Evolutionary conservation across 805 yeast species (phyloP).

Genomic region (Candida sonorensis): DNA sequence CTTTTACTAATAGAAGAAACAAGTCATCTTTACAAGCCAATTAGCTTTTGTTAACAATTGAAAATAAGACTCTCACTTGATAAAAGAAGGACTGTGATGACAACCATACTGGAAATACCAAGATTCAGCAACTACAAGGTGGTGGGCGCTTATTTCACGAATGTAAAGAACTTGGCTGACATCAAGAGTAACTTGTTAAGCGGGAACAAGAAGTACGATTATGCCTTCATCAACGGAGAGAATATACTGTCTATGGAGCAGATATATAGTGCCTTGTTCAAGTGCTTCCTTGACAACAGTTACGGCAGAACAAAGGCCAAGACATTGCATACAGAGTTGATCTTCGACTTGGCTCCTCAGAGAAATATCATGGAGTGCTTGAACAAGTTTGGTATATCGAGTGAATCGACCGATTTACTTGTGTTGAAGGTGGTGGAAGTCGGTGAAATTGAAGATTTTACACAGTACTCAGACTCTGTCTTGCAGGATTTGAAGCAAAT

Average conservation of each 20-base stretch:
- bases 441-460: constrained; percentile 10
- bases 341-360: constrained; percentile 62
- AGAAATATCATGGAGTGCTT: constrained; percentile 69
- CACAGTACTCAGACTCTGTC: constrained; percentile 2
- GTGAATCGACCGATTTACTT: constrained; percentile 36
- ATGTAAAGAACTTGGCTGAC: constrained; percentile 36
- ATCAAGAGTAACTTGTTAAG: constrained; percentile 39
- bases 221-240: constrained; percentile 57
- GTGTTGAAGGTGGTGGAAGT: constrained; percentile 41
- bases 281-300: constrained; percentile 47
- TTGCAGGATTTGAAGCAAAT: constrained; percentile 13
- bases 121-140: constrained; percentile 15
- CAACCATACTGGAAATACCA: constrained; percentile 8
- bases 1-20: too few species aligned
- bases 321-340: constrained; percentile 63
- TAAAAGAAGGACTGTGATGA: background rate
- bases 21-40: too few species aligned
- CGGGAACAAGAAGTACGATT: constrained; percentile 45
- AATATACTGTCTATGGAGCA: constrained; percentile 58
- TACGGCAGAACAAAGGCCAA: constrained; percentile 51
- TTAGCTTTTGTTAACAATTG: background rate
- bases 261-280: constrained; percentile 50
- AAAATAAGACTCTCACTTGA: too few species aligned
- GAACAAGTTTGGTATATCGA: constrained; percentile 62
- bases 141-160: constrained; percentile 31